phyloP scores from a whole-genome alignment of 2,329 filamentous ascomycete genomes.

The Tympanopsis confertula region DNA sequence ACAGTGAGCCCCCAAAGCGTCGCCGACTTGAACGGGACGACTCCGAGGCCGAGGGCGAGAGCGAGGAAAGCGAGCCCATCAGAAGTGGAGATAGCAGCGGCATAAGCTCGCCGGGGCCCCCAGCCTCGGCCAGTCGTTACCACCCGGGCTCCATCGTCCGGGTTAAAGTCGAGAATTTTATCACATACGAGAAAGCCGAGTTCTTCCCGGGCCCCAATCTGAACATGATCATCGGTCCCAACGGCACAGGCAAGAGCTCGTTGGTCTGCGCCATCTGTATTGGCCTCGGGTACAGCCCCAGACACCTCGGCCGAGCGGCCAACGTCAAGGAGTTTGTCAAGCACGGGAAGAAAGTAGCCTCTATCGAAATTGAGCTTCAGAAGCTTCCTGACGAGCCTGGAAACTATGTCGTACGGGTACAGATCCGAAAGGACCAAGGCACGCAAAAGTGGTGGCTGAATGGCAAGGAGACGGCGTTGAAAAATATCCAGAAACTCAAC shows the following conservation, averaged over 20 bases:
- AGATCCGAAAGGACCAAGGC: conserved; percentile 52
- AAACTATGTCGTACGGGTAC: conserved; percentile 51
- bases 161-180: conserved; percentile 58
- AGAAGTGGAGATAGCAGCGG: neutral
- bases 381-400: conserved; percentile 26
- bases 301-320: conserved; percentile 56
- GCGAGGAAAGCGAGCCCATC: neutral
- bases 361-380: conserved; percentile 61
- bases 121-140: conserved; percentile 8
- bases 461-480: conserved; percentile 30
- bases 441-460: conserved; percentile 49
- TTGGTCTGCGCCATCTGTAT: conserved; percentile 66
- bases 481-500: conserved; percentile 38
- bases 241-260: conserved; percentile 67
- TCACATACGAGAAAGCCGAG: conserved; percentile 60
- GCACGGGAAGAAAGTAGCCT: conserved; percentile 48
- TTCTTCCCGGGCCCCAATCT: conserved; percentile 59
- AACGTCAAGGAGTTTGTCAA: conserved; percentile 60
- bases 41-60: no score
- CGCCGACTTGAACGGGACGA: no score
- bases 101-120: neutral
- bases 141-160: conserved; percentile 56
- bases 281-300: conserved; percentile 53
- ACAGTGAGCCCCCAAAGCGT: no score
- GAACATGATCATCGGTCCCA: conserved; percentile 70